Evolutionary conservation across 2,329 filamentous ascomycete species (phyloP), one percentile per base, ranked within the genome.

Genomic region (Alternaria solani): DNA sequence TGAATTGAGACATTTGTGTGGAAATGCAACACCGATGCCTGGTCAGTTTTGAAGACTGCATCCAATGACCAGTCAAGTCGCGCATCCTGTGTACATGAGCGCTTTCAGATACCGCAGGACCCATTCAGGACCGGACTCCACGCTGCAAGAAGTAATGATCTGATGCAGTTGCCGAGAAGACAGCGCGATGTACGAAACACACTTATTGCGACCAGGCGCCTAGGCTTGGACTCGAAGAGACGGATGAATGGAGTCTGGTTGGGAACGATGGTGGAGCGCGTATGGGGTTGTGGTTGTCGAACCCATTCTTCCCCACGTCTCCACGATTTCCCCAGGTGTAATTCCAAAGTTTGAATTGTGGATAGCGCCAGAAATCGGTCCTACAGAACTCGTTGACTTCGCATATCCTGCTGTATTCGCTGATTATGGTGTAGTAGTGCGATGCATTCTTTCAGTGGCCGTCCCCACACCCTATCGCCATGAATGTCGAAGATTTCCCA

Each of bases 61-160:
- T 34, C 20, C 51, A 49, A 53, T 20, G 39, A n/a, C 52, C 32
- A 51, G 52, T 57, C 34, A 57, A 46, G 39, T 36, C 36, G 16
- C 43, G 25, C 26, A 26, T 42, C 34, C 32, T 36, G 23, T 47
- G 32, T 26, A 49, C 34, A 51, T 47, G 47, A 28, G 47, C 46
- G 32, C 48, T 7, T 51, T 43, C 23, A 46, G 39, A 47, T 60
- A 52, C 57, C 57, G 57, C 36, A 38, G n/a, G 46, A 46, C 23
- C 57, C 57, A 46, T 51, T 30, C 25, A 59, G 38, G 56, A 60
- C 46, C 46, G 46, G 41, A 51, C 39, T 44, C 20, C 23, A 38
- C 34, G 23, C 57, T 57, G 41, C 41, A 60, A 51, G 26, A 23
- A 57, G 53, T 28, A 60, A 57, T 52, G 53, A 57, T 51, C 46